Base-by-base conservation (phyloP, 1,284 basidiomycete species). In the Ustilago cynodontis region DNA sequence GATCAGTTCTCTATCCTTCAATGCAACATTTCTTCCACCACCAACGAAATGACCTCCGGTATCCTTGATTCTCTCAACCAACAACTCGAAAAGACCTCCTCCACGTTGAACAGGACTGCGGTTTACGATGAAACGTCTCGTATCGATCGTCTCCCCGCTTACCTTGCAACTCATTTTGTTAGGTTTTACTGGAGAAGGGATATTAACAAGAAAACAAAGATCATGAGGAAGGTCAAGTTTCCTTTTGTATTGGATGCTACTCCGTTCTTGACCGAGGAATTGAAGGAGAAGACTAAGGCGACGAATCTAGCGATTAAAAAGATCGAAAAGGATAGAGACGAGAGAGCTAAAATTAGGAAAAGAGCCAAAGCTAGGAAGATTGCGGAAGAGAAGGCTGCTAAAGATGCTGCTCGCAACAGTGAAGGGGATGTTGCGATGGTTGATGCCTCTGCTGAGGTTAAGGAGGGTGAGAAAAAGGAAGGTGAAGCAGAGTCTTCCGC, bases 121-220 rank as follows among this genome's bases (percentile, higher is more conserved):
- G 86, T 90, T 1, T 99, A 98, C 87, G 90, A 89, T n/a, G 92
- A 94, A 85, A 91, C 90, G 49, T 93, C 93, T 9, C 91, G 94
- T 4, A 87, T 99, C 54, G 91, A 93, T 6, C 90, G 95, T 16
- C 88, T 98, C 28, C 97, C 96, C 0, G 87, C 90, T 22, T 88
- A 95, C 84, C 89, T 97, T 43, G 92, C 92, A 10, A 90, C 95
- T 4, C 94, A 95, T 80, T 93, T 98, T 91, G 94, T 96, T 8
- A 92, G 97, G 53, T 99, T 99, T 87, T 93, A 92, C 76, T 99
- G 96, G 96, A 89, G 94, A 71, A 89, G 91, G 50, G 96, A 98
- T 79, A 95, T 98, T 66, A 88, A 88, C 77, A 95, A 94, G 55
- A 87, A 87, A 78, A 87, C 87, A 47, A 87, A 87, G 80, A 87